Conservation (phyloP, 2,329 filamentous ascomycete species). For the Elsinoe necatrix region DNA sequence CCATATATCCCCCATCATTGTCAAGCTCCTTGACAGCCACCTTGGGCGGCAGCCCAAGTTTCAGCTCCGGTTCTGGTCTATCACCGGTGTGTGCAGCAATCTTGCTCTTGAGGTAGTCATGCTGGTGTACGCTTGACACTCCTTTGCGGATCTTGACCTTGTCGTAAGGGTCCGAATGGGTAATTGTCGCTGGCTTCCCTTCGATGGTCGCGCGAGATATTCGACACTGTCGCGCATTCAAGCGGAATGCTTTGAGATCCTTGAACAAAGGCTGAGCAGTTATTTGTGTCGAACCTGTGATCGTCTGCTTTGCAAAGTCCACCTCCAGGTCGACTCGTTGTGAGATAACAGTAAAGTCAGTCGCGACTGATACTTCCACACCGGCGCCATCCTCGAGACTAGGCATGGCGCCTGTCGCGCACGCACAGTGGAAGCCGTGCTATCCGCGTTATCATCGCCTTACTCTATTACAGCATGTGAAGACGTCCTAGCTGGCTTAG, state of each 20-base stretch:
- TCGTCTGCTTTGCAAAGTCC: conserved; percentile 65
- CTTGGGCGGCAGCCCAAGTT: conserved; percentile 50
- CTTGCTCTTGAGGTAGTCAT: conserved; percentile 66
- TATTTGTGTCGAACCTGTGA: conserved; percentile 75
- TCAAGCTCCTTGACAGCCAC: conserved; percentile 56
- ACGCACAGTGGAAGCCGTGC: conserved; percentile 11
- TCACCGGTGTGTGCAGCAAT: conserved; percentile 50
- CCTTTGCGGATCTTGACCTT: conserved; percentile 52
- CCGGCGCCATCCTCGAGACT: conserved; percentile 21
- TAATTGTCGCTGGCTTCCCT: conserved; percentile 31
- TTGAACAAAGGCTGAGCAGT: conserved; percentile 59
- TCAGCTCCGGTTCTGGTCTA: conserved; percentile 48
- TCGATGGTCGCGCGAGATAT: conserved; percentile 45
- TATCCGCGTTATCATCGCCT: conserved; percentile 12
- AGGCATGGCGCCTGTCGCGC: conserved; percentile 23
- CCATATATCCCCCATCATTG: conserved; percentile 37
- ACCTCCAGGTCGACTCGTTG: conserved; percentile 86
- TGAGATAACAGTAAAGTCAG: conserved; percentile 57
- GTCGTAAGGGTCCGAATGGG: conserved; percentile 58
- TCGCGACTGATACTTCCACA: conserved; percentile 24
- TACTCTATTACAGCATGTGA: neutral
- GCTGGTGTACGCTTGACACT: conserved; percentile 58
- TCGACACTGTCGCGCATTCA: conserved; percentile 56
- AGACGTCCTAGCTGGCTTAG: neutral
- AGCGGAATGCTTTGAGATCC: conserved; percentile 46